phyloP scores from a whole-genome alignment of 148 eudicot species.

The Fagopyrum tataricum region DNA sequence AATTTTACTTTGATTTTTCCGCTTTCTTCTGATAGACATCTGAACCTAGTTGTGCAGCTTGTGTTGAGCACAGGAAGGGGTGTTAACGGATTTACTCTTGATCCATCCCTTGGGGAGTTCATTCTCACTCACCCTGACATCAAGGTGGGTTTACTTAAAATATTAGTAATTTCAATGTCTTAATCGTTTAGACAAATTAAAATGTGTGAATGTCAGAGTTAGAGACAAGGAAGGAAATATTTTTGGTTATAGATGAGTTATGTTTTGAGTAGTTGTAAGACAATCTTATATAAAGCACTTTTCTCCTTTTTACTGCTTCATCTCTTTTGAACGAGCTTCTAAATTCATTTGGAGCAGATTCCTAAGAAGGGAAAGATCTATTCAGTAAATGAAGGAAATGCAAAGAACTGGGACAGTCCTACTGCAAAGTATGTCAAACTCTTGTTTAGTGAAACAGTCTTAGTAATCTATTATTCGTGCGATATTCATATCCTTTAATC shows the following conservation, averaged over 20 bases:
- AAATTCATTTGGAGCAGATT: constrained; percentile 35
- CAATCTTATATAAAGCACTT: background rate
- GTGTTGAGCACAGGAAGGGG: constrained; percentile 86
- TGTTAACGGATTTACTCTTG: constrained; percentile 93
- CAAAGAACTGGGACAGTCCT: constrained; percentile 93
- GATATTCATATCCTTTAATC: constrained; percentile 7
- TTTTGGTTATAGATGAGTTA: background rate
- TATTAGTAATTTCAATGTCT: background rate
- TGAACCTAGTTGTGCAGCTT: constrained; percentile 35
- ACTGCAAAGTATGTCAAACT: constrained; percentile 61
- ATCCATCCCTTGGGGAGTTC: constrained; percentile 97
- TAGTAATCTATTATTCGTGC: background rate
- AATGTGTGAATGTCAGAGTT: background rate
- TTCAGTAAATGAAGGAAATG: constrained; percentile 98
- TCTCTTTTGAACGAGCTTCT: background rate
- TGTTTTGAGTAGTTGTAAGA: background rate
- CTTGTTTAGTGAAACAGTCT: background rate
- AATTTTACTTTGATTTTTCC: background rate
- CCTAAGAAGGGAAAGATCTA: constrained; percentile 93
- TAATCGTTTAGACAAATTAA: background rate
- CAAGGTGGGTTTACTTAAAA: constrained; percentile 35
- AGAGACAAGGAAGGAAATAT: background rate
- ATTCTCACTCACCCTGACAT: constrained; percentile 91
- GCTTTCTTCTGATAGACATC: background rate
- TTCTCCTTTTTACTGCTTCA: background rate